Base-by-base conservation (phyloP, 2,329 filamentous ascomycete genomes). In the Pezicula radicicola region DNA sequence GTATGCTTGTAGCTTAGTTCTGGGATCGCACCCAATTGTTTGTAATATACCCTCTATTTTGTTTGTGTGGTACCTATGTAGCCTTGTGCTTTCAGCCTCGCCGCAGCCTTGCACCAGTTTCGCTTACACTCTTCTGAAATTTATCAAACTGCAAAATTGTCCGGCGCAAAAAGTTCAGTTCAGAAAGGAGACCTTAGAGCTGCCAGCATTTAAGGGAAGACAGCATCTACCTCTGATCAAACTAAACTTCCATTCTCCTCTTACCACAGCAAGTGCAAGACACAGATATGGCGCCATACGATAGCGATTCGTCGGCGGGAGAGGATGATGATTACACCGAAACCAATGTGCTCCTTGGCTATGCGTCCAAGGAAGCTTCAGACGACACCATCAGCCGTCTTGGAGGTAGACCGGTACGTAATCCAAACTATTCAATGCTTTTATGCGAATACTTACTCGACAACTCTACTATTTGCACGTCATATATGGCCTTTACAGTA, bases 291-390 rank as follows among this genome's bases (percentile, higher is more conserved):
- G 78, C 86, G 52, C 77, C 83, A 15, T 95, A 96, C 73, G 91
- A 96, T 62, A 95, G 89, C 67, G 92, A 97, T 63, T 91, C 87
- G 2, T 93, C 89, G 0, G 74, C 76, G 36, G 88, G 83, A 41
- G 85, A 84, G 51, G 79, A 84, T 13, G 80, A 83, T 6, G 79
- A 84, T 44, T 91, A 84, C 55, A 87, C 85, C 16, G 87, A 90
- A 68, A 97, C 94, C 6, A 90, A 88, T 59, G 91, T 97, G 2
- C 81, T 97, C 2, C 80, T 99, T 12, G 94, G 94, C 4, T 99
- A 96, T 69, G 89, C 91, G 3, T 88, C 89, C 1, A 84, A 85
- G 66, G 89, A 96, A 50, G 48, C 65, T 39, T 13, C 87, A 85
- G 50, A 90, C 57, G 93, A 99, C 69, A 80, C 82, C 12, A 87